Percentiles rank a stretch among this genome's conserved stretches.
Evolutionary conservation across 768 basidiomycete species (phyloP).

Genomic region (Rhodosporidiobolus sp.): DNA sequence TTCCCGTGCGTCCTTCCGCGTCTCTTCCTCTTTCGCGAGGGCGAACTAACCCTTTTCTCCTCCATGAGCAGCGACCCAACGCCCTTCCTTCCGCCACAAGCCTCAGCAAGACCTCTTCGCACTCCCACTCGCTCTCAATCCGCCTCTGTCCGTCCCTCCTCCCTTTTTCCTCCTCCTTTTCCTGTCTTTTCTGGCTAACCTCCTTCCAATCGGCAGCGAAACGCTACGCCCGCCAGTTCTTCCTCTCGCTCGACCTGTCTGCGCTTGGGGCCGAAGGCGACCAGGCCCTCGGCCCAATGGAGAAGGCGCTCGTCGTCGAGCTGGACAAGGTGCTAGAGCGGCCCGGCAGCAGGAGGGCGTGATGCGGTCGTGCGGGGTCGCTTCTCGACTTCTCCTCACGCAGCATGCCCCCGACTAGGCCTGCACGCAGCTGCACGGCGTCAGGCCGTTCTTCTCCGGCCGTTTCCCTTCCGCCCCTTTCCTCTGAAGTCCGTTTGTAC

Average conservation of each 20-base stretch:
- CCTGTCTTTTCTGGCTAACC: background rate
- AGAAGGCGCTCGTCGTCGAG: constrained; percentile 6
- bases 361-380: background rate
- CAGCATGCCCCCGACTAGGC: background rate
- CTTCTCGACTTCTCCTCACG: background rate
- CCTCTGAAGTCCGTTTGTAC: too few species aligned
- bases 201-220: constrained; percentile 6
- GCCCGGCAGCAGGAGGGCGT: background rate
- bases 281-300: background rate
- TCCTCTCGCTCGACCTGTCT: constrained; percentile 38
- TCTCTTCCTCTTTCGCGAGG: background rate
- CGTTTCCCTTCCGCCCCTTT: too few species aligned
- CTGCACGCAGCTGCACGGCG: too few species aligned
- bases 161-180: background rate
- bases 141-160: constrained; percentile 9
- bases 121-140: constrained; percentile 17
- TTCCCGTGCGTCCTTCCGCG: constrained; percentile 12
- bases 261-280: constrained; percentile 5
- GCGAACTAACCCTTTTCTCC: background rate
- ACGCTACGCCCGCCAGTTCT: constrained; percentile 36
- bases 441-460: too few species aligned
- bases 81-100: background rate
- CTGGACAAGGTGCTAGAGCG: constrained; percentile 4
- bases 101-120: background rate
- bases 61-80: background rate